Evolutionary conservation across 1,284 basidiomycete species (phyloP).

Genomic region (Malassezia nana): DNA sequence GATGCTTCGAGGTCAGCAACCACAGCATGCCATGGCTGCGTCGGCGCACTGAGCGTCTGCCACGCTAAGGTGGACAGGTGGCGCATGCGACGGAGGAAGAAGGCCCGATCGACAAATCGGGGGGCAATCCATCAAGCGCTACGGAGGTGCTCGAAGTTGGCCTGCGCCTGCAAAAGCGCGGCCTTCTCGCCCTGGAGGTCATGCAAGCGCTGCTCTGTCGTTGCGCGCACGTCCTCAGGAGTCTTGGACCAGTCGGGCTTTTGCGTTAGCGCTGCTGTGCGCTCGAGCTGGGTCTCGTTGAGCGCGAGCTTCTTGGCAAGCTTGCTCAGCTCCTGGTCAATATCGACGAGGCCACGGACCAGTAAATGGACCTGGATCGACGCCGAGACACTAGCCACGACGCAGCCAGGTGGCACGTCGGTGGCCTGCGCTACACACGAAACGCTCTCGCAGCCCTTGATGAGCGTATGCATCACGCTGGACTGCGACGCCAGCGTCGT

Average conservation of each 20-base stretch:
- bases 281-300: constrained; percentile 28
- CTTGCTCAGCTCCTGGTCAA: constrained; percentile 39
- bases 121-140: neutral
- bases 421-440: constrained; percentile 56
- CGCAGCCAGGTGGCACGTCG: constrained; percentile 74
- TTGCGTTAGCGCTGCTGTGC: constrained; percentile 27
- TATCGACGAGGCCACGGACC: constrained; percentile 37
- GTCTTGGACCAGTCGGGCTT: constrained; percentile 38
- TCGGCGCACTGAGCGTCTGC: neutral
- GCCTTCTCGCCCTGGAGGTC: constrained; percentile 28
- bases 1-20: constrained; percentile 7
- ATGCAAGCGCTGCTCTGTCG: constrained; percentile 30
- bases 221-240: constrained; percentile 35
- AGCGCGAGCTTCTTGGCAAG: constrained; percentile 43
- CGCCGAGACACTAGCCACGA: constrained; percentile 56
- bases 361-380: constrained; percentile 34
- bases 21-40: constrained; percentile 10
- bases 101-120: too few relatives aligned
- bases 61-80: constrained; percentile 10
- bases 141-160: constrained; percentile 37
- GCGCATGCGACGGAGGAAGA: constrained; percentile 10
- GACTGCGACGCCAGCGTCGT: constrained; percentile 59
- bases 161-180: constrained; percentile 31
- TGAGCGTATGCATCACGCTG: constrained; percentile 68
- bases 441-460: constrained; percentile 74